Evolutionary conservation across 192 early-diverging fungal species (phyloP), one percentile per base, ranked within the genome.

Genomic region (Umbelopsis sp.): DNA sequence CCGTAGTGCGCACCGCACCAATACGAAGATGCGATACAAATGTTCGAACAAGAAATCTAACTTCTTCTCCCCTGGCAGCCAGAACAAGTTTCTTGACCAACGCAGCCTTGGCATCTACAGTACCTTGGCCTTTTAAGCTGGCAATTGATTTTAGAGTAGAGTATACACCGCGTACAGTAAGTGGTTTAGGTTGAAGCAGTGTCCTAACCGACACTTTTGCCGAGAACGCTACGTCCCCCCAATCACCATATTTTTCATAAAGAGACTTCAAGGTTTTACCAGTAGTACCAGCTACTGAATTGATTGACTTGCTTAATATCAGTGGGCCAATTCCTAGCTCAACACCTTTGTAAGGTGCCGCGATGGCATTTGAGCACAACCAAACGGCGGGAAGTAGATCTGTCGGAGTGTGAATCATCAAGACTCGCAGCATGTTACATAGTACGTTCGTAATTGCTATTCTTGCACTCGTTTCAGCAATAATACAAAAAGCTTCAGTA

Each of bases 1-100:
- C 87, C 0, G 91, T 92, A 72, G 88, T 85, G 71, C 93, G 90
- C 0, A 92, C 93, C 13, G 94, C 80, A 11, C 94, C 93, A 55
- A 96, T 94, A 18, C 94, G 83, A 53, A 96, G 75, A 71, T 93
- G 89, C 11, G 90, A 89, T 66, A 91, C 90, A 2, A 88, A 80
- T 48, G 84, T 71, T 15, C 76, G 68, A 16, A 69, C 47, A 4
- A 74, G 64, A 15, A 22, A 70, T 45, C 69, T 1, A 2, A 53
- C 69, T 53, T 84, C 82, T 53, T 81, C 78, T 46, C 80, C 80
- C 45, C 74, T 47, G 25, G 77, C 75, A 12, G 82, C 74, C 13
- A 82, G 69, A 41, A 84, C n/a, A 20, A 84, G 66, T n/a, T 76
- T 46, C 58, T 77, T 84, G 27, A 81, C 79, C 58, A 82, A 75